Percentiles rank a stretch among this genome's conserved stretches.
phyloP scores from a whole-genome alignment of 371 early-diverging fungal genomes.

The Circinella umbellata region DNA sequence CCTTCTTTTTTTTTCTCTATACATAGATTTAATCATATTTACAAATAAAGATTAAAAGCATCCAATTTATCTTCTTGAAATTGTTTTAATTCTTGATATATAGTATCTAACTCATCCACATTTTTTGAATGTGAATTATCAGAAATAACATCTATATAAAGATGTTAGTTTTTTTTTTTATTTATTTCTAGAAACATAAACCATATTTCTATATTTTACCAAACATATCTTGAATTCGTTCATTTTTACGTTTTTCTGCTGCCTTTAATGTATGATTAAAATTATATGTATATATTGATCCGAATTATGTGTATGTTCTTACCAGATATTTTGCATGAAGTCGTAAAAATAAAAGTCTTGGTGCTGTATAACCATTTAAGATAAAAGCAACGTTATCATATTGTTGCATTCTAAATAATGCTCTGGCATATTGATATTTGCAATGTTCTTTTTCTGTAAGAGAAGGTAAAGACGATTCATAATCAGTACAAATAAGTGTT shows the following conservation, averaged over 20 bases:
- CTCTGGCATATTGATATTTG: constrained; percentile 68
- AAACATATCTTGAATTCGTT: constrained; percentile 61
- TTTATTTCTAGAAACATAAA: no score
- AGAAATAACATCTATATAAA: constrained; percentile 36
- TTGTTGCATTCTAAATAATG: constrained; percentile 75
- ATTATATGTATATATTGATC: no score
- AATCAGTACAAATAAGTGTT: constrained; percentile 22
- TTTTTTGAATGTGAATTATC: constrained; percentile 56
- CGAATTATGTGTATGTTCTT: constrained; percentile 5
- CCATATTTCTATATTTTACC: constrained; percentile 22
- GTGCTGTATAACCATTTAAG: constrained; percentile 50
- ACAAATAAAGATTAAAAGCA: constrained; percentile 74
- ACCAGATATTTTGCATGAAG: constrained; percentile 74
- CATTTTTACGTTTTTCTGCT: constrained; percentile 67
- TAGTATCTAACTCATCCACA: constrained; percentile 44
- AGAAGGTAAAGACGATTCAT: constrained; percentile 18
- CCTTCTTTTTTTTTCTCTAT: no score
- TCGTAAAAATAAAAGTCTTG: constrained; percentile 65
- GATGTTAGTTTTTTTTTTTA: no score
- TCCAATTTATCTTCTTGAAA: constrained; percentile 53
- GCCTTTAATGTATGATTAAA: constrained; percentile 31
- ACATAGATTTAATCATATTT: neutral
- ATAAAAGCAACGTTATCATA: constrained; percentile 64
- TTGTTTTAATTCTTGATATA: constrained; percentile 53
- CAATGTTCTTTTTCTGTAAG: constrained; percentile 50